A percentile compares a stretch with the other conserved stretches of the same genome.
phyloP scores from a whole-genome alignment of 148 eudicot genomes.

The Dianthus caryophyllus region DNA sequence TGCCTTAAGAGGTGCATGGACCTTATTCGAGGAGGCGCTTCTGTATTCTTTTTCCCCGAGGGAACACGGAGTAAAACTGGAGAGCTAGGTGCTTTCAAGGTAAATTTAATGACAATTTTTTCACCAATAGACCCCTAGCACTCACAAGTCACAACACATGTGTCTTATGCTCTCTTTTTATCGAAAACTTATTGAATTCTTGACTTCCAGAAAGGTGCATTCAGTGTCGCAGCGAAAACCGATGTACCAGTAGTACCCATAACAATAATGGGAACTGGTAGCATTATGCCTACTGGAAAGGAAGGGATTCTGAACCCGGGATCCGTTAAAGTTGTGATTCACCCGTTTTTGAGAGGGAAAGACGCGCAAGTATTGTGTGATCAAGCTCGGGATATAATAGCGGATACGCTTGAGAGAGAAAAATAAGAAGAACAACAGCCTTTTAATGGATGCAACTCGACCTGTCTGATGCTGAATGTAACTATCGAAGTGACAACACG shows the following conservation, averaged over 20 bases:
- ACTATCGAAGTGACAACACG: background rate
- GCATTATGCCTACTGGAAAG: conserved; percentile 84
- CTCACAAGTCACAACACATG: no score
- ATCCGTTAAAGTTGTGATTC: conserved; percentile 67
- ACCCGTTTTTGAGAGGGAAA: conserved; percentile 56
- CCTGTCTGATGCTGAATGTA: background rate
- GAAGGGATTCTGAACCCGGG: conserved; percentile 64
- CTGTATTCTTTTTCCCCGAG: conserved; percentile 94
- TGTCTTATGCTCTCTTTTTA: background rate
- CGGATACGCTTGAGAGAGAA: conserved; percentile 43
- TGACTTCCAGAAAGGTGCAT: conserved; percentile 82
- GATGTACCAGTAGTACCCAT: conserved; percentile 85
- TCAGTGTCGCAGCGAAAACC: conserved; percentile 83
- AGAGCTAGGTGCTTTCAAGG: conserved; percentile 83
- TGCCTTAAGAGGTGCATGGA: conserved; percentile 83
- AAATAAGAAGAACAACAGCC: conserved; percentile 23
- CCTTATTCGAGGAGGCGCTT: conserved; percentile 74
- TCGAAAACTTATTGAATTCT: background rate
- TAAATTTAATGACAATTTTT: no score
- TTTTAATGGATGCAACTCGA: background rate
- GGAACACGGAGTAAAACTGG: conserved; percentile 95
- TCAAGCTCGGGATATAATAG: conserved; percentile 63
- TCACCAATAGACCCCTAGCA: no score
- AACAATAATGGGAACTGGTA: conserved; percentile 83
- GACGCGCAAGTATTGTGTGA: conserved; percentile 57